Evolutionary conservation across 2,329 filamentous ascomycete genomes (phyloP), one percentile per base, ranked within the genome.

Genomic region (Clathrospora elynae): DNA sequence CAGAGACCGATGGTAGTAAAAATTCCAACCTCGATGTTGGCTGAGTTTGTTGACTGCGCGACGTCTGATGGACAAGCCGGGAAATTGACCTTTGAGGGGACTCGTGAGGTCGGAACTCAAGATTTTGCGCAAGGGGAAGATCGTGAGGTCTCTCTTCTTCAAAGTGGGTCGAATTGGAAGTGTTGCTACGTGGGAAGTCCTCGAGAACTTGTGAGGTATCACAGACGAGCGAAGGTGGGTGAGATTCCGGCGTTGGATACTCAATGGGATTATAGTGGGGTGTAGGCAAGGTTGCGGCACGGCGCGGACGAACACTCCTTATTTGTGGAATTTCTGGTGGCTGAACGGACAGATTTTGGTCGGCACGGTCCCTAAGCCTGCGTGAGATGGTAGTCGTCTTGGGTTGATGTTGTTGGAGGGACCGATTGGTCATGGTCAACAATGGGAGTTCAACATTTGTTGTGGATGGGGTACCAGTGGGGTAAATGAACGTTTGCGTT

Each of bases 371-470:
- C 56, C 66, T 70, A 44, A 57, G 53, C 54, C 55, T 62, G 48
- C 57, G 64, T 70, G 63, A 69, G 64, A 63, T 63, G 47, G 59
- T 64, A 40, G 56, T 57, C 30, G 57, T 54, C 49, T 65, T 62
- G 34, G 52, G 41, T 40, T 52, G 57, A 56, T 55, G 51, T 44
- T 41, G 50, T 55, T 59, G 57, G 34, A 53, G 43, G 56, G 61
- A 65, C 59, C 63, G 53, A 55, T 50, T 53, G 67, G 64, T 68
- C 65, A 67, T 67, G 54, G 54, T 64, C 57, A 60, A 55, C 46
- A 51, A 47, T 44, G 46, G 45, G 51, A 53, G 45, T 52, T 49
- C 53, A 54, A 56, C 59, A 67, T 68, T 48, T 56, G 56, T 47
- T 53, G 51, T 49, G 35, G 41, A 35, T n/a, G n/a, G 46, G 46